Percentiles rank a stretch among this genome's conserved stretches.
Evolutionary conservation across 2,329 filamentous ascomycete species (phyloP).

Genomic region (Sarocladium strictum): DNA sequence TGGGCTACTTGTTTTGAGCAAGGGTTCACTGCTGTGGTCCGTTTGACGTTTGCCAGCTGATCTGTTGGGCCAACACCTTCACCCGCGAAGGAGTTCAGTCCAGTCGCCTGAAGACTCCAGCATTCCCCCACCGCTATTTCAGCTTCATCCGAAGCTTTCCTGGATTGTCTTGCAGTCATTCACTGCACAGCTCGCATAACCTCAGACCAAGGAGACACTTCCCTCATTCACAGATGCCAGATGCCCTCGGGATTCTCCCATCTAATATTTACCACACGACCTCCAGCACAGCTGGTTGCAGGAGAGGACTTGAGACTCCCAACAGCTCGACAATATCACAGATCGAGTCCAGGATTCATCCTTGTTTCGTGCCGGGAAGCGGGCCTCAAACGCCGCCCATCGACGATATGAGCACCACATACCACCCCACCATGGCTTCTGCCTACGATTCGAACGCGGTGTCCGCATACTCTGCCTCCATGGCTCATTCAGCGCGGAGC

Average conservation of each 20-base stretch:
- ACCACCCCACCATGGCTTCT: conserved; percentile 37
- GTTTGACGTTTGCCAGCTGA: too few relatives aligned
- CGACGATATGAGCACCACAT: conserved; percentile 49
- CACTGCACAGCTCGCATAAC: not conserved
- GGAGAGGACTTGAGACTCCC: not conserved
- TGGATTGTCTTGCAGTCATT: not conserved
- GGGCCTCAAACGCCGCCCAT: conserved; percentile 46
- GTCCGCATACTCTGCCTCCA: conserved; percentile 30
- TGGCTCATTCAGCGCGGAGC: conserved; percentile 27
- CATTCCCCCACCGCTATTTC: not conserved
- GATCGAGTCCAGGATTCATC: not conserved
- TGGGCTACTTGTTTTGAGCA: too few relatives aligned
- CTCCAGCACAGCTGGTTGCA: not conserved
- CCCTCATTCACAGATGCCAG: not conserved
- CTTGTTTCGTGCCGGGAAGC: conserved; percentile 13
- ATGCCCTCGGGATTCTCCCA: not conserved
- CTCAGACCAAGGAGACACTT: not conserved
- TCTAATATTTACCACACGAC: not conserved
- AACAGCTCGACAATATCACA: not conserved
- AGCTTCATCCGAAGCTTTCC: not conserved
- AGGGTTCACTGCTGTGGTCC: too few relatives aligned
- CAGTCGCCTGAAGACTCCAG: not conserved
- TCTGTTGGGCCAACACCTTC: too few relatives aligned
- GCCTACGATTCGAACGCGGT: conserved; percentile 41
- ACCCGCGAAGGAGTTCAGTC: too few relatives aligned